Conservation (phyloP, 2,329 filamentous ascomycete genomes). For the Phialophora macrospora region DNA sequence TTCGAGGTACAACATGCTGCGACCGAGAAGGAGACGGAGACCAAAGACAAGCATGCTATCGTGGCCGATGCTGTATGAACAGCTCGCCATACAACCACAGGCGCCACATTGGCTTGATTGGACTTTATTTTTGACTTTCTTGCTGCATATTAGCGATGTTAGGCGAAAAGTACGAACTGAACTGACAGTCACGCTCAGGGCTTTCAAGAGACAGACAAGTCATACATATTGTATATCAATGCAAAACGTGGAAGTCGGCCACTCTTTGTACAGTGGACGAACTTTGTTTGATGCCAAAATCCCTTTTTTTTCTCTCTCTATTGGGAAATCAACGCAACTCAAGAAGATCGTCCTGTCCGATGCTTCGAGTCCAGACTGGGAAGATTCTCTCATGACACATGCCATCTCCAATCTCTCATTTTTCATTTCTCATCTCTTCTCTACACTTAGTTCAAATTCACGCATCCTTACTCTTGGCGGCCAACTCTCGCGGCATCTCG, state of each 20-base stretch:
- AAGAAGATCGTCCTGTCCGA: not conserved
- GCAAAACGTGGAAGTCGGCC: not conserved
- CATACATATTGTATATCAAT: not conserved
- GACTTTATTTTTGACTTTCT: constrained; percentile 1
- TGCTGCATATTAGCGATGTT: constrained; percentile 26
- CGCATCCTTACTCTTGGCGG: constrained; percentile 34
- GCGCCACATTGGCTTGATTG: not conserved
- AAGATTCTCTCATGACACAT: not conserved
- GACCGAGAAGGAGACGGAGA: constrained; percentile 53
- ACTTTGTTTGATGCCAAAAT: not conserved
- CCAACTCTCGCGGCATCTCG: constrained; percentile 37
- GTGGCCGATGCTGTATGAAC: constrained; percentile 26
- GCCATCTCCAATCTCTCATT: not conserved
- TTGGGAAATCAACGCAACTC: not conserved
- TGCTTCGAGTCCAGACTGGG: not conserved
- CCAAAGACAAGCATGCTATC: constrained; percentile 10
- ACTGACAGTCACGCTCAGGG: not conserved
- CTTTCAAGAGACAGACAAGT: not conserved
- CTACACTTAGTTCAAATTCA: constrained; percentile 6
- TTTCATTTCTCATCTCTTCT: not conserved
- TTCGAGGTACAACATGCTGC: constrained; percentile 48
- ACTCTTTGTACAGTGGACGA: not conserved
- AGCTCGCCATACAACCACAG: not conserved
- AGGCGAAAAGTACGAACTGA: not conserved
- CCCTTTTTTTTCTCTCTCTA: not conserved